These are phyloP conservation scores for cucumber (Cucumis sativus) DNA, from an alignment of 306 rosid genomes.

Conservation along the genomic window DNA sequence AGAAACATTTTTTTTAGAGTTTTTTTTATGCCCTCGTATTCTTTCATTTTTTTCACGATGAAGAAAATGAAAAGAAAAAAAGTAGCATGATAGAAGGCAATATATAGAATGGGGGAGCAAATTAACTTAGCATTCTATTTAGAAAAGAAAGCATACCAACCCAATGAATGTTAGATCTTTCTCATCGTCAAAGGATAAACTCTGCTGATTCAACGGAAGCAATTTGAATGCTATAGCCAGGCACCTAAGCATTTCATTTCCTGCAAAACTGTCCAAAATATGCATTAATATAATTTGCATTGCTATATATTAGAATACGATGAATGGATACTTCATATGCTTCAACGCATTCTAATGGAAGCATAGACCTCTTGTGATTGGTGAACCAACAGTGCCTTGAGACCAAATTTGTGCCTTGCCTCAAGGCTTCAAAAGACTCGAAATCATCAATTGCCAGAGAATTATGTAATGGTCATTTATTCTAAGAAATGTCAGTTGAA, in stretches of 20 bases:
- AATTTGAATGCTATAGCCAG: constrained; percentile 79
- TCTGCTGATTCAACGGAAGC: constrained; percentile 62
- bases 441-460: neutral
- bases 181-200: constrained; percentile 63
- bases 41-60: no score
- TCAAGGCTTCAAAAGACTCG: neutral
- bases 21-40: no score
- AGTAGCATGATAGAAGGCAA: neutral
- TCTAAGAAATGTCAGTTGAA: neutral
- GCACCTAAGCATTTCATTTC: constrained; percentile 93
- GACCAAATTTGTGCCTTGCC: neutral
- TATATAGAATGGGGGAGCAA: constrained; percentile 6
- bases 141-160: constrained; percentile 89
- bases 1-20: no score
- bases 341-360: neutral
- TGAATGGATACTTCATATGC: neutral
- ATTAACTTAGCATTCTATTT: constrained; percentile 16
- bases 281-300: constrained; percentile 4
- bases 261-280: constrained; percentile 76
- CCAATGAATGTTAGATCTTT: constrained; percentile 92
- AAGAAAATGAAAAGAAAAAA: no score
- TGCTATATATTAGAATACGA: neutral
- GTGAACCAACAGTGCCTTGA: neutral
- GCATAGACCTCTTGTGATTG: neutral
- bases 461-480: neutral